A percentile compares a stretch with the other conserved stretches of the same genome.
Conservation (phyloP, 2,329 filamentous ascomycete species). For the Diaporthe nobilis region DNA sequence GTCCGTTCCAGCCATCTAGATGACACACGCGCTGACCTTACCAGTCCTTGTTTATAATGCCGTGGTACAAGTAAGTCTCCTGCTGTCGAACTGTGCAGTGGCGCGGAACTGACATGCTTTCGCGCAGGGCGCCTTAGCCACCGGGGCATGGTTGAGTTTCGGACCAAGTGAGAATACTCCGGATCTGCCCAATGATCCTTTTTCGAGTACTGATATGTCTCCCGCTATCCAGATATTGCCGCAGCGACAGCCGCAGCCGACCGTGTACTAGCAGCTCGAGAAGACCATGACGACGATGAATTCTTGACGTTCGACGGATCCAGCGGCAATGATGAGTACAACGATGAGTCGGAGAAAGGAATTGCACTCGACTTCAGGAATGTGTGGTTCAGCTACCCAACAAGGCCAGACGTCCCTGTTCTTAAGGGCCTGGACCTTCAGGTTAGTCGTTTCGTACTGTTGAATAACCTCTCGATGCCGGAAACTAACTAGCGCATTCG, state of each 20-base stretch:
- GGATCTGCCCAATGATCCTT: rapidly evolving
- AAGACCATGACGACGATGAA: conserved; percentile 1
- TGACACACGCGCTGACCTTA: neutral
- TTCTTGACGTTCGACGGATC: neutral
- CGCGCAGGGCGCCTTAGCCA: conserved; percentile 44
- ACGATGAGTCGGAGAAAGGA: conserved; percentile 47
- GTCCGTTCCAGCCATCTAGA: neutral
- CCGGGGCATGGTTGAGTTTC: conserved; percentile 52
- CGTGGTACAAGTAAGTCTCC: conserved; percentile 49
- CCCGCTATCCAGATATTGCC: conserved; percentile 44
- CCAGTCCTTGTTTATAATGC: conserved; percentile 51
- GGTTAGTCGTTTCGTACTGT: neutral
- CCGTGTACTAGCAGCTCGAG: conserved; percentile 45
- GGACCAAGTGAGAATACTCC: conserved; percentile 44
- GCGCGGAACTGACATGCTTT: neutral
- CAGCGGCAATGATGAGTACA: conserved; percentile 50
- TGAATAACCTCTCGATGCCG: neutral
- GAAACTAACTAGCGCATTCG: no score
- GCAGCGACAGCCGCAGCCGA: conserved; percentile 50
- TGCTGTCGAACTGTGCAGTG: rapidly evolving
- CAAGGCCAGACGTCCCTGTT: conserved; percentile 13
- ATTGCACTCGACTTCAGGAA: conserved; percentile 31
- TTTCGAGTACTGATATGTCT: neutral
- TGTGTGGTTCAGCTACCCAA: conserved; percentile 39
- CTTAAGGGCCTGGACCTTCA: conserved; percentile 30